Base-by-base conservation (phyloP, 352 stramenopile genomes). In the Globisporangium barbulae region DNA sequence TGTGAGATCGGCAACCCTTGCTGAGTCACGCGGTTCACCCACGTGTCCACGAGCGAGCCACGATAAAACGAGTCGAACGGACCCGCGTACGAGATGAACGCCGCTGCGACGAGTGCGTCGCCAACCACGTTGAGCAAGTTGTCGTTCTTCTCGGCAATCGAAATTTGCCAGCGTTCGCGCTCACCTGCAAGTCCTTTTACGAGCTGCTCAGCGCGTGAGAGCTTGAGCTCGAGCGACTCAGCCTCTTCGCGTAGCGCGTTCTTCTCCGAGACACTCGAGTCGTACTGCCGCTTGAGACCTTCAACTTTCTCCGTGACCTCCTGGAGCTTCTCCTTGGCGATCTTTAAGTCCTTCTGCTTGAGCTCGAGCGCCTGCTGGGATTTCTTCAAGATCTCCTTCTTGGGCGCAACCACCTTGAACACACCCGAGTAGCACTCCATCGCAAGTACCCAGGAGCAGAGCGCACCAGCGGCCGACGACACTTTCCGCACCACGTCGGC, bases 1-100 rank as follows among this genome's bases (percentile, higher is more conserved):
- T 79, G 76, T 0, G 88, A 97, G 59, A 94, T 82, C 0, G 93
- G 93, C 3, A 98, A 69, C 8, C 72, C 79, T 42, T 96, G 80
- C 52, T 91, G 83, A 10, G 81, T 89, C 42, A 98, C 89, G 15
- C 80, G 79, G 39, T 90, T 87, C 67, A 96, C 90, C 96, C 96
- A 99, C 35, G 83, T 94, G 56, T 93, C 85, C 1, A 93, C 76
- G 0, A 95, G 74, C 7, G 81, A 91, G 9, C 72, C 81, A 25
- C 92, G 85, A 68, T 98, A 99, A 30, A 89, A 80, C 0, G 92
- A 94, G 63, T 98, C 94, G 63, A 99, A 99, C 8, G 95, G 94
- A 0, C 96, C 96, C 6, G 96, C 92, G 64, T 99, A 99, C 21
- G 93, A 98, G 49, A 98, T 85, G 69, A 98, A 98, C 3, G 91